These are phyloP conservation scores for Chalciporus sp. DNA, from an alignment of 1,284 basidiomycete species.

Conservation along the genomic window DNA sequence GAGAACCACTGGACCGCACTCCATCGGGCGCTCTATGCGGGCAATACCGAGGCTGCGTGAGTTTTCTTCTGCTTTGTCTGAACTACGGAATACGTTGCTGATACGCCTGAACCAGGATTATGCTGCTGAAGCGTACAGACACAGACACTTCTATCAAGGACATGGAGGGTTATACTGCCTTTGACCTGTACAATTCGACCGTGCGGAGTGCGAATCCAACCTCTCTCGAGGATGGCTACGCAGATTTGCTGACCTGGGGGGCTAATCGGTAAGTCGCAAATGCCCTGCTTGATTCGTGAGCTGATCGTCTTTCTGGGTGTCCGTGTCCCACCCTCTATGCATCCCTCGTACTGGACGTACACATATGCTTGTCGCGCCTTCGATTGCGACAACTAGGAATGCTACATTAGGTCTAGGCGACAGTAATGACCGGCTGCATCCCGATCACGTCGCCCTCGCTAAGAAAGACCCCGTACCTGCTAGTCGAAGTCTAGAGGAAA, in stretches of 20 bases:
- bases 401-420: slow-evolving; percentile 85
- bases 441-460: slow-evolving; percentile 76
- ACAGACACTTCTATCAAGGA: slow-evolving; percentile 82
- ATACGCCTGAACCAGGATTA: slow-evolving; percentile 45
- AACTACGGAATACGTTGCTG: neutral
- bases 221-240: slow-evolving; percentile 38
- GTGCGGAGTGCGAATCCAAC: slow-evolving; percentile 73
- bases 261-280: slow-evolving; percentile 70
- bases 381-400: slow-evolving; percentile 51
- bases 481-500: slow-evolving; percentile 38
- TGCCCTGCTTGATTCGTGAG: neutral
- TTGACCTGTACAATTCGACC: slow-evolving; percentile 93
- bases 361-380: too few species aligned
- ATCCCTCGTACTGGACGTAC: neutral
- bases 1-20: slow-evolving; percentile 93
- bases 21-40: slow-evolving; percentile 88
- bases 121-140: slow-evolving; percentile 77
- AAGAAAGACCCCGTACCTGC: slow-evolving; percentile 27
- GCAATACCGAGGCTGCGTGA: slow-evolving; percentile 80
- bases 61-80: slow-evolving; percentile 26
- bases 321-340: neutral
- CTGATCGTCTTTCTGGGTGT: neutral
- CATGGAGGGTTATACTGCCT: slow-evolving; percentile 88
- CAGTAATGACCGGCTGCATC: slow-evolving; percentile 75
- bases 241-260: slow-evolving; percentile 91